Conservation (phyloP, 768 basidiomycete genomes). For the Mycena polygramma region DNA sequence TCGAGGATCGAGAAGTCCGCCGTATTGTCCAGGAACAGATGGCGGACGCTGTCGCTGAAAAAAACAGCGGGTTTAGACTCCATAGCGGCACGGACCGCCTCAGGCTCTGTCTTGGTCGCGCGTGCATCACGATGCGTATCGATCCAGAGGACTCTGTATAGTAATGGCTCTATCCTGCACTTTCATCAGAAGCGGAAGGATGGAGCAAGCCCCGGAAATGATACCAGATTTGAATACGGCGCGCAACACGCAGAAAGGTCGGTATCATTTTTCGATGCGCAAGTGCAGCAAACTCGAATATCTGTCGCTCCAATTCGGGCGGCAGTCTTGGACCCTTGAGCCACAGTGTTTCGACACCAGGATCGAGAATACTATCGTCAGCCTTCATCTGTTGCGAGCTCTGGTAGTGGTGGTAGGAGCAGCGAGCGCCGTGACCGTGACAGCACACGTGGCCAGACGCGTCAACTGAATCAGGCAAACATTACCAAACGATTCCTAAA, state of each 20-base stretch:
- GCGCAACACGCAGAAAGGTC: neutral
- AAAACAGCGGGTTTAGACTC: neutral
- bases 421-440: too few relatives aligned
- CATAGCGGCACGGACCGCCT: neutral
- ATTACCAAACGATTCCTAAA: too few relatives aligned
- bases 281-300: neutral
- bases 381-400: too few relatives aligned
- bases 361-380: too few relatives aligned
- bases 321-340: neutral
- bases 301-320: neutral
- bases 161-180: neutral
- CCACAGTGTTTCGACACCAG: too few relatives aligned
- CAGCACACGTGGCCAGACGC: too few relatives aligned
- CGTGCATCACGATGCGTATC: too few relatives aligned
- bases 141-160: neutral
- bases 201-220: neutral
- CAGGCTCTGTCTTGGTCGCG: too few relatives aligned
- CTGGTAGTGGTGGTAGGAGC: too few relatives aligned
- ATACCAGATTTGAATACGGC: neutral
- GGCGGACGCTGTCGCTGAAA: neutral
- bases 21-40: neutral
- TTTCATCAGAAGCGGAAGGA: neutral
- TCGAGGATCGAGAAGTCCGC: neutral
- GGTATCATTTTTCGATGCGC: neutral
- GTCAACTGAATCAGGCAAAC: too few relatives aligned